These are phyloP conservation scores for Chernovozyma aurita DNA, from an alignment of 1,139 yeast species.

Conservation along the genomic window DNA sequence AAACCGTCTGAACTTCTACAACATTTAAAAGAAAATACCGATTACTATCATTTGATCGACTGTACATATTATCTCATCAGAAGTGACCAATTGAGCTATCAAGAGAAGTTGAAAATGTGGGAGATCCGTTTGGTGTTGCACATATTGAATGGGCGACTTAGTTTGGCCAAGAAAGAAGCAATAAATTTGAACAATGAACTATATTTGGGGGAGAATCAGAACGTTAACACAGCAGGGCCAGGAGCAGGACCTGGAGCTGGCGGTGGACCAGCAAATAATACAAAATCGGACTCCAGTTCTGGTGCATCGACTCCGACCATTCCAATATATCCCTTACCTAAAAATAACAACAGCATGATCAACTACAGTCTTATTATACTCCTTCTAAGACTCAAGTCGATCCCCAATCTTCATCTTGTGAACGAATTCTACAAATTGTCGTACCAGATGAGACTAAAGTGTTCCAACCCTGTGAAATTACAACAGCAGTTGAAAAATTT, in stretches of 20 bases:
- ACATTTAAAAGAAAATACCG: background rate
- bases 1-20: background rate
- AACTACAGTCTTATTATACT: conserved; percentile 23
- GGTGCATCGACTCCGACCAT: conserved; percentile 6
- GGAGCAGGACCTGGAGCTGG: background rate
- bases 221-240: conserved; percentile 2
- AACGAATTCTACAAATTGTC: conserved; percentile 39
- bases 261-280: conserved; percentile 1
- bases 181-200: conserved; percentile 33
- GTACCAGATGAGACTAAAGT: conserved; percentile 31
- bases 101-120: conserved; percentile 27
- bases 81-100: conserved; percentile 6
- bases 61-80: conserved; percentile 15
- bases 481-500: conserved; percentile 23
- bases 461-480: conserved; percentile 8
- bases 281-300: background rate
- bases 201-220: conserved; percentile 28
- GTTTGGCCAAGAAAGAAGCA: conserved; percentile 35
- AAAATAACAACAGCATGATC: conserved; percentile 27
- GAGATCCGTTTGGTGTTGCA: conserved; percentile 32
- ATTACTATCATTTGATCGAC: conserved; percentile 12
- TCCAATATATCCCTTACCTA: conserved; percentile 34
- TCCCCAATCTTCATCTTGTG: conserved; percentile 31
- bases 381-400: conserved; percentile 33
- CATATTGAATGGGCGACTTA: conserved; percentile 26